These are phyloP conservation scores for Chrysosphaeria jannelii DNA, from an alignment of 2,329 filamentous ascomycete genomes.

Conservation along the genomic window DNA sequence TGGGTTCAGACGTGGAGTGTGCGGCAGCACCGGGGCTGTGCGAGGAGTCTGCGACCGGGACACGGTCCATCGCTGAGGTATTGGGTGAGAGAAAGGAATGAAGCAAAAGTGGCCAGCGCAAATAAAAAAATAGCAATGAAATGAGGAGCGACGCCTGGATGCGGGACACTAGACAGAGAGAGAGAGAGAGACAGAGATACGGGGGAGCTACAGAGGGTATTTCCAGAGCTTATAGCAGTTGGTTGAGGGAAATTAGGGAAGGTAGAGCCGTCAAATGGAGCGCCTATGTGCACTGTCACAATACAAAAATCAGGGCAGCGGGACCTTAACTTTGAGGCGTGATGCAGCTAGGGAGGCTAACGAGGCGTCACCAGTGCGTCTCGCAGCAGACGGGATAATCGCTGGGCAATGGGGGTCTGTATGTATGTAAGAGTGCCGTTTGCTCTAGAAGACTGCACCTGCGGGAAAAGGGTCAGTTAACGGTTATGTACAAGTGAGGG, in stretches of 20 bases:
- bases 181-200: slow-evolving; percentile 1
- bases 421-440: no score
- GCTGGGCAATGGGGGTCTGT: no score
- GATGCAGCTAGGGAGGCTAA: no score
- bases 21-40: slow-evolving; percentile 6
- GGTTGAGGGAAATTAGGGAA: background rate
- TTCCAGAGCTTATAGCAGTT: slow-evolving; percentile 1
- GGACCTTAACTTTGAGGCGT: no score
- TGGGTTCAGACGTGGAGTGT: slow-evolving; percentile 17
- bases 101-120: no score
- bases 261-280: background rate
- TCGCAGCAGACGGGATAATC: no score
- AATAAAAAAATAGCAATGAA: background rate
- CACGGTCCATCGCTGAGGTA: slow-evolving; percentile 2
- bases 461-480: no score
- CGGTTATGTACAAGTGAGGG: no score
- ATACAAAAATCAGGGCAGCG: no score
- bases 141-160: background rate
- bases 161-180: slow-evolving; percentile 1
- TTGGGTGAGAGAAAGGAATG: background rate
- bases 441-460: no score
- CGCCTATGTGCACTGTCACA: background rate
- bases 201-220: slow-evolving; percentile 1
- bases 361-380: no score
- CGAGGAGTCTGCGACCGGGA: slow-evolving; percentile 3